phyloP scores from a whole-genome alignment of 176 grass and related monocot genomes.

The Rhipidocladum racemiflorum region DNA sequence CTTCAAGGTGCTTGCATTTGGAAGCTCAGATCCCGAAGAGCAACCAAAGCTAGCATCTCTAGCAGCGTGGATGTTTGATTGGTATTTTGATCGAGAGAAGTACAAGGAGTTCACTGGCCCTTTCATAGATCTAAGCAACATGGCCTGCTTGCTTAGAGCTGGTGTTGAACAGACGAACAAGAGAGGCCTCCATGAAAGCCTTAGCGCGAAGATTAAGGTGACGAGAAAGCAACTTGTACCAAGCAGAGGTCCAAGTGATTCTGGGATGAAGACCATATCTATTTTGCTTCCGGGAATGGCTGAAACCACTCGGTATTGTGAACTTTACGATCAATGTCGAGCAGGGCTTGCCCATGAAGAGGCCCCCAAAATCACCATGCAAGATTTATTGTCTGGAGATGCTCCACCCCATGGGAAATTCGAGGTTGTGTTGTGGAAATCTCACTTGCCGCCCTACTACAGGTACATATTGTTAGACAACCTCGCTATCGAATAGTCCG shows the following conservation, averaged over 20 bases:
- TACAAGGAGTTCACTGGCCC: background rate
- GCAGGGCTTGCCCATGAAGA: background rate
- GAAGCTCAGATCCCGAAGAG: background rate
- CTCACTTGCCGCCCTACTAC: background rate
- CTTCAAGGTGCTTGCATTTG: slow-evolving; percentile 23
- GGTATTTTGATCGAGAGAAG: background rate
- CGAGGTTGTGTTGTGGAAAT: background rate
- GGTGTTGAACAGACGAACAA: too few relatives aligned
- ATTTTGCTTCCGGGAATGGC: too few relatives aligned
- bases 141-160: background rate
- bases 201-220: too few relatives aligned
- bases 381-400: background rate
- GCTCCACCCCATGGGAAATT: background rate
- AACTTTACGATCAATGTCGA: too few relatives aligned
- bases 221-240: fast-evolving
- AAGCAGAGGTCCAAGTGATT: too few relatives aligned
- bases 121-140: background rate
- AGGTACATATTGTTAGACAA: too few relatives aligned
- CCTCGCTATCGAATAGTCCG: too few relatives aligned
- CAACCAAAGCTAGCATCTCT: background rate
- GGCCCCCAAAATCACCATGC: background rate
- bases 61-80: background rate
- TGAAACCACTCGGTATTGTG: too few relatives aligned
- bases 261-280: too few relatives aligned
- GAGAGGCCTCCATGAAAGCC: too few relatives aligned